Evolutionary conservation across 371 early-diverging fungal genomes (phyloP), one percentile per base, ranked within the genome.

Genomic region (Mucor ambiguus): DNA sequence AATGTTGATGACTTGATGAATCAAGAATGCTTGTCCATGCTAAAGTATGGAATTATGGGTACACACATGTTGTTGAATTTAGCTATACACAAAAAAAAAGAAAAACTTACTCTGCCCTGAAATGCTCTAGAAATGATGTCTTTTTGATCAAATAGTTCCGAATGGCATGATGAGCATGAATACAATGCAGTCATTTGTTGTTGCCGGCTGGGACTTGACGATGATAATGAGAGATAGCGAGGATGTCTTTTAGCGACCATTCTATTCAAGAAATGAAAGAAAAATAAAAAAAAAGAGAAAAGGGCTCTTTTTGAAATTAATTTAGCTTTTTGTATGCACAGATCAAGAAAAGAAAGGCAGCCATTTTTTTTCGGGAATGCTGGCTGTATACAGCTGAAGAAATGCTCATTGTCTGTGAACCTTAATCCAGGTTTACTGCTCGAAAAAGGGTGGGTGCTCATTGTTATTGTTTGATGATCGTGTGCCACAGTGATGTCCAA

Each of bases 1-100:
- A 29, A 92, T 73, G 66, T 91, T 92, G 61, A 85, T 66, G 67
- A 89, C 91, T 30, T 71, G 66, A 29, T 86, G 79, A 63, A 92
- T 91, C 7, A 94, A 76, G 69, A 87, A 93, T 0, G 92, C 79
- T 32, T 78, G 79, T 26, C 95, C 66, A 83, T 86, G 46, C 95
- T 93, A 66, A 81, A 78, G 37, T 79, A 73, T 35, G 2, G 10
- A 10, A 1, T 10, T 35, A 7, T 35, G 0, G 12, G 37, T 35
- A 12, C 1, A 35, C 37, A 35, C 12, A 12, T 7, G 7, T 35
- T 12, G 37, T 35, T 10, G 12, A 35, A 0, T 1, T 8, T n/a
- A n/a, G n/a, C n/a, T n/a, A n/a, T n/a, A n/a, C n/a, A n/a, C n/a
- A n/a, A n/a, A n/a, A n/a, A n/a, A n/a, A n/a, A n/a, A n/a, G 20